phyloP scores from a whole-genome alignment of 2,329 filamentous ascomycete genomes.

The Pseudogymnoascus destructans region DNA sequence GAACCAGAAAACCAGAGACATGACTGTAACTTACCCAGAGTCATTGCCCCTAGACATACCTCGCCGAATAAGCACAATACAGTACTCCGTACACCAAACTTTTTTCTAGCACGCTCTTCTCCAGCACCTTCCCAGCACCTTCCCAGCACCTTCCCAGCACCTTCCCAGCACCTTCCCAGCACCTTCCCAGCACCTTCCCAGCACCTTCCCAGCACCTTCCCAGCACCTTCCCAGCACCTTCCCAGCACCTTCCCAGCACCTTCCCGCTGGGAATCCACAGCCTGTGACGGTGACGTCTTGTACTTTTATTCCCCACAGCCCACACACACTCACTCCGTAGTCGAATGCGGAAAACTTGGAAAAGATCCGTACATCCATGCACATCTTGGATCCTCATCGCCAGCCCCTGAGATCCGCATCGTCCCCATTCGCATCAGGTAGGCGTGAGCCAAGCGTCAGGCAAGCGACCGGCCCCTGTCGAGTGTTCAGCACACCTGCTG shows the following conservation, averaged over 20 bases:
- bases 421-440: background rate
- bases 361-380: background rate
- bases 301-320: background rate
- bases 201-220: no score
- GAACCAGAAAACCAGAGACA: background rate
- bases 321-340: background rate
- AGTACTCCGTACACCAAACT: background rate
- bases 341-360: constrained; percentile 3
- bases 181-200: no score
- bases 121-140: no score
- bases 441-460: background rate
- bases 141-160: no score
- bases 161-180: no score
- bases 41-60: background rate
- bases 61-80: background rate
- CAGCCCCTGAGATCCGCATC: constrained; percentile 3
- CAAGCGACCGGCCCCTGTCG: background rate
- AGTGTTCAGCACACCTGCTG: background rate
- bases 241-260: no score
- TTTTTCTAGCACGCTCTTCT: background rate
- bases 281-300: background rate
- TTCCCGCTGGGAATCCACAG: background rate
- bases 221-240: no score
- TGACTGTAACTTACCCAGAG: background rate
- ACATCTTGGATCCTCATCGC: background rate